Evolutionary conservation across 441 rosid species (phyloP), one percentile per base, ranked within the genome.

Genomic region (Jatropha podagrica): DNA sequence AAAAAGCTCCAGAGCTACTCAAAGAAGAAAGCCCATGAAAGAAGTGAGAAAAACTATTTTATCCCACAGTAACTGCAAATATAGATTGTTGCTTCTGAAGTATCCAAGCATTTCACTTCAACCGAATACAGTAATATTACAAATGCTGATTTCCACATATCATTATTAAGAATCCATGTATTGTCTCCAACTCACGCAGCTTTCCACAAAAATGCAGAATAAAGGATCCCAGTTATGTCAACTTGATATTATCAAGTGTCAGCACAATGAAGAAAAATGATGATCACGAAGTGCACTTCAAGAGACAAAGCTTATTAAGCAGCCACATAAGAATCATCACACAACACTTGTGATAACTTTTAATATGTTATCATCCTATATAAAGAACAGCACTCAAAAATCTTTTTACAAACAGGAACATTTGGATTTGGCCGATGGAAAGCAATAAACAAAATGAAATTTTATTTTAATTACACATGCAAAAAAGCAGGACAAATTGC

Each of bases 361-460:
- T 15, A 26, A n/a, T 27, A 60, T 60, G 15, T 14, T 10, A 60
- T 27, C 65, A 27, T 12, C 15, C 32, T 32, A 32, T 26, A 60
- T 63, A 49, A 65, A 52, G 52, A 76, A 66, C 42, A 38, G 73
- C 41, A 66, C 32, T 42, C 56, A 61, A 42, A 54, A 74, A 76
- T 26, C 37, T 61, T 27, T 51, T 58, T 52, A 70, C 42, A 23
- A 18, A 60, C 41, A 12, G 12, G 63, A 60, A 27, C 41, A 59
- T 59, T 26, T 59, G 15, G 23, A 32, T 32, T 32, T 32, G 32
- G 32, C n/a, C 37, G 46, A 52, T 6, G 5, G 9, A 18, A 63
- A 71, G 48, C n/a, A 17, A 4, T 13, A 15, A 27, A 68, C 2
- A 26, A 60, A 48, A 37, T 18, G 20, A 9, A 23, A n/a, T 20